Percentiles rank a stretch among this genome's conserved stretches.
Conservation (phyloP, 73 alveolate species). For the Symbiodinium pilosum region DNA sequence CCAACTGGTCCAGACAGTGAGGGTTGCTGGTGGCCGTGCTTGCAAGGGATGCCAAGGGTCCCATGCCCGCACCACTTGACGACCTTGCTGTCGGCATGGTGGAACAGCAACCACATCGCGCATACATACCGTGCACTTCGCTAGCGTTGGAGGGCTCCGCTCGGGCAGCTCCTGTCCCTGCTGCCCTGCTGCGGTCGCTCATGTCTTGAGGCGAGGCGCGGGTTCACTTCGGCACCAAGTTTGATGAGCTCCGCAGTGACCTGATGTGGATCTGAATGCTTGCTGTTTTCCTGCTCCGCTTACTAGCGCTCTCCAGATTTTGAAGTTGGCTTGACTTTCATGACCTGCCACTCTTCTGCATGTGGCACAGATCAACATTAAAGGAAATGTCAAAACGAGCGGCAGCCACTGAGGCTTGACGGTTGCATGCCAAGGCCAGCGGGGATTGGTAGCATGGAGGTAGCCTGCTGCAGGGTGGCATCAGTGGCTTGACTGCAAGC, state of each 20-base stretch:
- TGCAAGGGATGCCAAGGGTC: not conserved
- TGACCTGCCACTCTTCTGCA: not conserved
- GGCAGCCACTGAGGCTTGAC: conserved; percentile 14
- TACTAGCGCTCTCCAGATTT: too few species aligned
- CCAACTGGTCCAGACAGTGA: conserved; percentile 1
- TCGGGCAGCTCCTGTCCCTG: too few species aligned
- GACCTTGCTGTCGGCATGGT: not conserved
- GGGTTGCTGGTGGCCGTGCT: not conserved
- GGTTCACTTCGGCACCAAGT: not conserved
- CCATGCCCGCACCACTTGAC: not conserved
- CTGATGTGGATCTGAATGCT: too few species aligned
- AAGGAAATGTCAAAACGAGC: not conserved
- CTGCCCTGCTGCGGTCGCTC: too few species aligned
- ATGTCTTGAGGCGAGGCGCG: not conserved
- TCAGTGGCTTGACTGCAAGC: not conserved
- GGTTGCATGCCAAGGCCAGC: not conserved
- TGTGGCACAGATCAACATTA: too few species aligned
- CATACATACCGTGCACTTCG: too few species aligned
- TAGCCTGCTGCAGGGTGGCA: not conserved
- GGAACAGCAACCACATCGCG: too few species aligned
- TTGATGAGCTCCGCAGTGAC: not conserved
- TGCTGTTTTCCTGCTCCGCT: too few species aligned
- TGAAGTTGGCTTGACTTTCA: too few species aligned
- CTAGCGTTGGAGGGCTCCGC: too few species aligned
- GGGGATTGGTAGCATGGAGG: not conserved